Base-by-base conservation (phyloP, 1,139 yeast species). In the Candida pseudoviswanathii region DNA sequence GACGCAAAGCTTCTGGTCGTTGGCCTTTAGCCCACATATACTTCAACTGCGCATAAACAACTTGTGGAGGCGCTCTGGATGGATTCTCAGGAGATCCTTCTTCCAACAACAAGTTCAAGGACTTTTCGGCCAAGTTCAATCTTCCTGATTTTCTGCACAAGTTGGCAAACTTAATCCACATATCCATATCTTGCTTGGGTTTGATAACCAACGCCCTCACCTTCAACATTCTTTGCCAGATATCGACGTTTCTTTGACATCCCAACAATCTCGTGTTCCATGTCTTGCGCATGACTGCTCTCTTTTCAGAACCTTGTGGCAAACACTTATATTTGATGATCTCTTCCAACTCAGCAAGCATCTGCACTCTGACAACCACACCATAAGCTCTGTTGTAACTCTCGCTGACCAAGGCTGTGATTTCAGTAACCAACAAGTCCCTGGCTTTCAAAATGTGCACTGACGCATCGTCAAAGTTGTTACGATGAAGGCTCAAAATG, bases 101-200 rank as follows among this genome's bases (percentile, higher is more conserved):
- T 57, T 83, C 95, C 29, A 90, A 67, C 50, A 95, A 73, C 5
- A 86, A 80, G 57, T 89, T 89, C 54, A 95, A 75, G 0, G 97
- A 89, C 64, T 92, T 91, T 62, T 94, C 98, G 1, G 99, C 97
- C 53, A 95, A 73, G 16, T 95, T 95, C 58, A 91, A 73, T 56
- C 99, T 77, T 3, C 97, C 97, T 9, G 97, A 88, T 66, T 94
- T 95, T 55, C 99, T 81, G 64, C 99, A 92, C 51, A 95, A 75
- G 60, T 95, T 94, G 30, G 99, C 98, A 77, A 94, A 95, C 65
- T 94, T 92, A 59, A 95, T 94, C 97, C 98, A 91, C 84, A 92
- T 90, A 53, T 90, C 95, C 96, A 92, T 89, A 65, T 95, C 98
- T 61, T 94, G 96, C 58, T 92, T 89, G 1, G 99, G 99, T 55